Base-by-base conservation (phyloP, 129 eudicot genomes). In the Logfia minima region DNA sequence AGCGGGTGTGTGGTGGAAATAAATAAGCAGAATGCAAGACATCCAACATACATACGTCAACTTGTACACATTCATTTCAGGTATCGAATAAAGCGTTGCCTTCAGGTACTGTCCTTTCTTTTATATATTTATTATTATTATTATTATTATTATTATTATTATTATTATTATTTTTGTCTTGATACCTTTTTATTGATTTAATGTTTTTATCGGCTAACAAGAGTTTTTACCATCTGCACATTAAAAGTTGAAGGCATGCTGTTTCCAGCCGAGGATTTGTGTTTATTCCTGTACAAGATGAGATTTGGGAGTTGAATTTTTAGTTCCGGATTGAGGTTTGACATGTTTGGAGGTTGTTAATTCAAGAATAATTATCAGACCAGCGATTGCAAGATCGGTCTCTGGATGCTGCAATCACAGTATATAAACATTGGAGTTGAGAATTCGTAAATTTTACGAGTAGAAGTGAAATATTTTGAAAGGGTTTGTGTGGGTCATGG, bases 81-180 rank as follows among this genome's bases (percentile, higher is more conserved):
- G 82, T 76, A 72, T 58, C 71, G 61, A 67, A 31, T 37, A 28
- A 68, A 63, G 66, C 34, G 11, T 61, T 53, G 28, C 78, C 85
- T 77, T 78, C 87, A 85, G 92, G 85, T 88, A 75, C 61, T 29
- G 0, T 56, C 74, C 67, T 28, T 67, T 75, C 19, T 74, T 37
- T 34, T 71, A 0, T 31, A 43, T 23, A 21, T 32, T 34, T 29
- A 55, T 55, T 34, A 68, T 35, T 28, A 56, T 0, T 34, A 68
- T 35, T 28, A 56, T 0, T 34, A 68, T 35, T 28, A 56, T 0
- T 34, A 68, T 35, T 28, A 56, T 0, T 34, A 68, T 35, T 28
- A 56, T 34, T 29, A 55, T 55, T 34, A 68, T 35, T 28, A 56
- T 0, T 34, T 77, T 35, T 68, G 16, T 31, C 5, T 4, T 14